Conservation (phyloP, 805 yeast species). For the Candida caryicola region DNA sequence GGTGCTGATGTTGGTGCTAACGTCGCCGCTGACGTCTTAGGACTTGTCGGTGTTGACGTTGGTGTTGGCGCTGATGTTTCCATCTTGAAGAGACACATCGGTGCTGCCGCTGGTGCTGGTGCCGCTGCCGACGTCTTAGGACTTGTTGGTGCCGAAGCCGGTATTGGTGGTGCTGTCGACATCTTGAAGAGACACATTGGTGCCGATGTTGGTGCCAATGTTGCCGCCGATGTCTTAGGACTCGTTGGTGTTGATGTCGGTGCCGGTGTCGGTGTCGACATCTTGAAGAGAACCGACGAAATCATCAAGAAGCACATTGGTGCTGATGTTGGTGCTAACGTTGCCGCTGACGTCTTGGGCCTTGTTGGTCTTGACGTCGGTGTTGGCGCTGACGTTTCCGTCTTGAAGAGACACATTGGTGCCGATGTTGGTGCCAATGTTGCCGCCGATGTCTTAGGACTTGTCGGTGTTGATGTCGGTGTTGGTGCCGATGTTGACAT, state of each 20-base stretch:
- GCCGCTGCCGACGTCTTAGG: constrained; percentile 3
- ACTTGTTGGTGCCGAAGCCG: background rate
- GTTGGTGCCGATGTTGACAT: constrained; percentile 7
- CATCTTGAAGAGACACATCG: constrained; percentile 7
- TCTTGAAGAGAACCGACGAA: constrained; percentile 8
- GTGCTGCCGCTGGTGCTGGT: background rate
- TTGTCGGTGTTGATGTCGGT: constrained; percentile 8
- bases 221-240: constrained; percentile 9
- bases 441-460: constrained; percentile 7
- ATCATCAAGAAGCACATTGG: constrained; percentile 6
- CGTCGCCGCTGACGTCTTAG: constrained; percentile 8
- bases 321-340: constrained; percentile 9
- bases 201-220: constrained; percentile 8
- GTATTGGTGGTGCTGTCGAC: background rate
- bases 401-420: constrained; percentile 15
- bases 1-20: constrained; percentile 9
- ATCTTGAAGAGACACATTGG: constrained; percentile 6
- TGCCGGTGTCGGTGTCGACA: constrained; percentile 7
- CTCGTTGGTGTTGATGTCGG: constrained; percentile 8
- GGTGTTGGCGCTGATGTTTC: constrained; percentile 9
- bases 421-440: constrained; percentile 14
- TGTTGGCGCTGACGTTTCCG: constrained; percentile 11
- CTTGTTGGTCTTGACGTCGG: constrained; percentile 9
- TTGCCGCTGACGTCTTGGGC: constrained; percentile 6
- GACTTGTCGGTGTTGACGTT: constrained; percentile 7